Evolutionary conservation across 2,329 filamentous ascomycete species (phyloP).

Genomic region (Aspergillus neoniger): DNA sequence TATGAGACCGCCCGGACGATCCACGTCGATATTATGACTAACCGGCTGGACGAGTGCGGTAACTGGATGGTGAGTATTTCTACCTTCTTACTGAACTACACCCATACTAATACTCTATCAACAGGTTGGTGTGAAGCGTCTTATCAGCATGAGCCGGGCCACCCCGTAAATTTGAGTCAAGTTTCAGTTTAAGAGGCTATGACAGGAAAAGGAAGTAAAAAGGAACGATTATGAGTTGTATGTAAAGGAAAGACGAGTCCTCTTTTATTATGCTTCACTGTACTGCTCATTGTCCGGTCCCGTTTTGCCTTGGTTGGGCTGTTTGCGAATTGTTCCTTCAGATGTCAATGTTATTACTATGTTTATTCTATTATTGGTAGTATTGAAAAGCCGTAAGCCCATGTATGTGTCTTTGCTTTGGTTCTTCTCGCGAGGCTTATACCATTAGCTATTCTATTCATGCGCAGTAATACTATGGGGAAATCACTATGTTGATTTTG

Average conservation of each 20-base stretch:
- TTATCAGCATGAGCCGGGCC: slow-evolving; percentile 77
- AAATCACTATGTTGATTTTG: too few relatives aligned
- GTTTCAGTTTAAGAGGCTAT: background rate
- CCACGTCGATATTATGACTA: slow-evolving; percentile 73
- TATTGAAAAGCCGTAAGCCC: background rate
- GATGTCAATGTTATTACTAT: slow-evolving; percentile 22
- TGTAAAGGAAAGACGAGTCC: slow-evolving; percentile 9
- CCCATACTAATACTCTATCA: background rate
- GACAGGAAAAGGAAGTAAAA: background rate
- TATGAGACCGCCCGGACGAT: slow-evolving; percentile 68
- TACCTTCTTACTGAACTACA: background rate
- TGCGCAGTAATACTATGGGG: too few relatives aligned
- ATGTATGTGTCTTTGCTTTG: background rate
- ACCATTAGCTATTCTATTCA: too few relatives aligned
- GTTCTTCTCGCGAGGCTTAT: background rate
- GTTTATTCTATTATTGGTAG: slow-evolving; percentile 8
- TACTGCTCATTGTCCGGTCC: background rate
- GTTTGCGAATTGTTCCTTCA: slow-evolving; percentile 11
- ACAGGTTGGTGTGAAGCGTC: slow-evolving; percentile 72
- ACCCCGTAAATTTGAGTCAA: slow-evolving; percentile 55
- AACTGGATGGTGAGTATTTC: slow-evolving; percentile 76
- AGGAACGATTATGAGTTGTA: slow-evolving; percentile 16
- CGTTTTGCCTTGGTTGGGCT: background rate
- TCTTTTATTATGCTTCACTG: slow-evolving; percentile 4
- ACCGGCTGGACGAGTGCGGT: slow-evolving; percentile 77